Conservation (phyloP, 148 eudicot species). For the Vaccinium myrtillus region DNA sequence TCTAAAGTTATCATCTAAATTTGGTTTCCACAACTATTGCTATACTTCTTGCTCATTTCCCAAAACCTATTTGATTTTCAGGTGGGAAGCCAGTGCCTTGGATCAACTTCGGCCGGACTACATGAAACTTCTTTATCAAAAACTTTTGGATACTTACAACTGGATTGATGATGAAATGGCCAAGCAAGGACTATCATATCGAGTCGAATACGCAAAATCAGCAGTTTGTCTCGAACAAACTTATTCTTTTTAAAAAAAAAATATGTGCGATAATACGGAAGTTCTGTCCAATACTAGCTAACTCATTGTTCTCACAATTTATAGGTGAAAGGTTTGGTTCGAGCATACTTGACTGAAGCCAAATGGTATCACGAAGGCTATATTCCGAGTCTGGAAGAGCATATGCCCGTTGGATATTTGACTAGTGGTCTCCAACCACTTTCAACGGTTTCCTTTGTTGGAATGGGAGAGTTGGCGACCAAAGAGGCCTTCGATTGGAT, state of each 20-base stretch:
- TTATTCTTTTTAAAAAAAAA: too few species aligned
- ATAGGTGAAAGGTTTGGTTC: conserved; percentile 27
- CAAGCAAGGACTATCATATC: conserved; percentile 29
- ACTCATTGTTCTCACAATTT: not conserved
- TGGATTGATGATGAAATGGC: conserved; percentile 37
- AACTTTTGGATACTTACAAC: conserved; percentile 28
- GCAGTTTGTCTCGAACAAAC: conserved; percentile 23
- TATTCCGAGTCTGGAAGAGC: conserved; percentile 22
- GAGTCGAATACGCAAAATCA: conserved; percentile 25
- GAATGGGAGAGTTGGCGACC: conserved; percentile 36
- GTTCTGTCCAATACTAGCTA: too few species aligned
- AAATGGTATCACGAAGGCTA: conserved; percentile 34
- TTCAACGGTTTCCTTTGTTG: conserved; percentile 24
- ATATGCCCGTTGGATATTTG: conserved; percentile 28
- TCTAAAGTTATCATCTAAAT: too few species aligned
- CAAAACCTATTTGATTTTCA: conserved; percentile 11
- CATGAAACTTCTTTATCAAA: conserved; percentile 31
- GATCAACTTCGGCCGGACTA: conserved; percentile 39
- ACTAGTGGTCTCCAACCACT: conserved; percentile 26
- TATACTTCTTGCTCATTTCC: not conserved
- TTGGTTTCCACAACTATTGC: not conserved
- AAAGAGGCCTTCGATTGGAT: conserved; percentile 42
- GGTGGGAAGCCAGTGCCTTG: conserved; percentile 38
- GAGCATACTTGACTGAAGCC: conserved; percentile 36
- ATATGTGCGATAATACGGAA: too few species aligned